phyloP scores from a whole-genome alignment of 2,329 filamentous ascomycete genomes.

The Ploettnerulaceae sp. region DNA sequence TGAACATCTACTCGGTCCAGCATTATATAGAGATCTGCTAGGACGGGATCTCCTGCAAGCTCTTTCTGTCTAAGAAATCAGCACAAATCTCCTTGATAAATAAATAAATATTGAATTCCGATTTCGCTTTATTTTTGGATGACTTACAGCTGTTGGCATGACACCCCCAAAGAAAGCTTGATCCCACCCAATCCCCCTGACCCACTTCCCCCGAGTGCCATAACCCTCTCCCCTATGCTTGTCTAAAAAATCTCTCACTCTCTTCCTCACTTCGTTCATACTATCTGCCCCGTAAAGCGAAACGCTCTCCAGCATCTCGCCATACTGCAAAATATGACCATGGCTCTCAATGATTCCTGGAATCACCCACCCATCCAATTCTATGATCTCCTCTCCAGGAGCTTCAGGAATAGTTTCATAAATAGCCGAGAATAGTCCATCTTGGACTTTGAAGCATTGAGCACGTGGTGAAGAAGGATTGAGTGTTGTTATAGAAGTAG shows the following conservation, averaged over 20 bases:
- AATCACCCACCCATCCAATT: constrained; percentile 49
- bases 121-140: background rate
- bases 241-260: constrained; percentile 48
- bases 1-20: constrained; percentile 66
- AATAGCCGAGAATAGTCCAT: constrained; percentile 48
- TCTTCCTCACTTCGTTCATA: constrained; percentile 48
- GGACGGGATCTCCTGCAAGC: constrained; percentile 46
- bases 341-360: constrained; percentile 69
- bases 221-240: constrained; percentile 47
- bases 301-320: constrained; percentile 62
- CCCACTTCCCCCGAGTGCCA: constrained; percentile 50
- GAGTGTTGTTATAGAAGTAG: constrained; percentile 42
- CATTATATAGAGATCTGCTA: constrained; percentile 59
- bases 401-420: constrained; percentile 35
- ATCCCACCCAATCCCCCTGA: constrained; percentile 67
- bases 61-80: constrained; percentile 40
- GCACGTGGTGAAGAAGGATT: constrained; percentile 36
- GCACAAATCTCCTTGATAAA: constrained; percentile 36
- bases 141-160: constrained; percentile 54
- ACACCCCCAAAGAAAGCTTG: constrained; percentile 55
- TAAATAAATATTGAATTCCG: constrained; percentile 37
- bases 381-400: constrained; percentile 32
- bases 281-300: constrained; percentile 56
- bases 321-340: constrained; percentile 61
- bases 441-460: constrained; percentile 52